A percentile compares a stretch with the other conserved stretches of the same genome.
Conservation (phyloP, 306 rosid genomes). For the Herpetospermum pedunculosum region DNA sequence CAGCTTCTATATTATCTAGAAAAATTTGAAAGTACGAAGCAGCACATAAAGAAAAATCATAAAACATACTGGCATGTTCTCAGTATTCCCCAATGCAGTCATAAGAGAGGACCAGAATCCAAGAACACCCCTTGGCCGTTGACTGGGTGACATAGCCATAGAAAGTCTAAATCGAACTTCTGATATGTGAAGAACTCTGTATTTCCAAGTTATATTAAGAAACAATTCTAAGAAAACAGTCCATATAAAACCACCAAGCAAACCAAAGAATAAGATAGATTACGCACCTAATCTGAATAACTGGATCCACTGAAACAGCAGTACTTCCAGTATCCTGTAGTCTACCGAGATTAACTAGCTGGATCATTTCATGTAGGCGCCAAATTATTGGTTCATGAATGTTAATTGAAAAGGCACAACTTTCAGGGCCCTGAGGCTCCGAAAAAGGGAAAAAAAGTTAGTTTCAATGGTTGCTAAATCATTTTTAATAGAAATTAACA, state of each 20-base stretch:
- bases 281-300: conserved; percentile 76
- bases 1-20: not conserved
- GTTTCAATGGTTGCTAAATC: not conserved
- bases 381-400: conserved; percentile 93
- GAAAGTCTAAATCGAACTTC: conserved; percentile 87
- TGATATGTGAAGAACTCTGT: conserved; percentile 72
- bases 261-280: not conserved
- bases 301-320: conserved; percentile 87
- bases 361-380: conserved; percentile 96
- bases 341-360: conserved; percentile 73
- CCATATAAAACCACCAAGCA: conserved; percentile 6
- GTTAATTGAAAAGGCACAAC: conserved; percentile 66
- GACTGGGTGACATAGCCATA: conserved; percentile 91
- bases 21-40: not conserved
- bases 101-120: conserved; percentile 98
- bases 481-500: not conserved
- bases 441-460: not conserved
- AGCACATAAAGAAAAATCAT: conserved; percentile 6
- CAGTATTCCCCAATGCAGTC: conserved; percentile 97
- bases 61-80: conserved; percentile 88
- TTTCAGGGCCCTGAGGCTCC: conserved; percentile 68
- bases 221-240: conserved; percentile 9
- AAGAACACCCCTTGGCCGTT: conserved; percentile 89
- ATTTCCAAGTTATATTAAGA: conserved; percentile 26
- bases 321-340: conserved; percentile 65